Evolutionary conservation across 2,329 filamentous ascomycete species (phyloP), one percentile per base, ranked within the genome.

Genomic region (Diaporthe nobilis): DNA sequence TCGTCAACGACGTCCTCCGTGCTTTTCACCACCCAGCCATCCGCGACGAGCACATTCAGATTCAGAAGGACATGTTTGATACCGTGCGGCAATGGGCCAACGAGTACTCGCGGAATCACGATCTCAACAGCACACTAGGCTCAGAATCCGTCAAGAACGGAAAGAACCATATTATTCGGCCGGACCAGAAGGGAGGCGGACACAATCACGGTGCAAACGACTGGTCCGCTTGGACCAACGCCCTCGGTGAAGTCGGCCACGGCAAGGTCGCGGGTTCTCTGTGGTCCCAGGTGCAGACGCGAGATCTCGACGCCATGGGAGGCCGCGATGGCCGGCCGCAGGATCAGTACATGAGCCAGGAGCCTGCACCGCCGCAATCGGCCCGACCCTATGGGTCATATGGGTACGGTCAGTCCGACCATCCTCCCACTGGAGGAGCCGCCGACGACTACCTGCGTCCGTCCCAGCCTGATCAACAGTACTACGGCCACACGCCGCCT

Each of bases 1-100:
- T 98, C 0, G 88, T 96, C 77, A 88, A 94, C 77, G 96, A 98
- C 79, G 91, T 97, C 55, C 86, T 95, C 63, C 91, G 91, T 34
- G 92, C 95, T 15, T 98, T 98, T 86, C 97, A 99, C 83, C 97
- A 99, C 82, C 97, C 97, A 1, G 94, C 94, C 9, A 87, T 95
- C 42, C 93, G 96, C 34, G 90, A 97, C 79, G 92, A 94, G 73
- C 87, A 88, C 74, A 87, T 94, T 75, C 94, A 98, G 82, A 92
- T 97, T 39, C 97, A 98, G 78, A 90, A 91, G 60, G 92, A 92
- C 71, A 99, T 99, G 97, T 98, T 94, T 85, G 89, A 92, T 73
- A 95, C 94, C 0, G 95, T 99, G 2, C 90, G 94, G 80, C 89
- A 90, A 76, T 99, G 96, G 96, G 93, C 91, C 0, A 90, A 94